Conservation (phyloP, 306 rosid species). For the Malus domestica region ASM211411v1 NC_041791.1:9735001-9735500, state of each 20-base stretch:
- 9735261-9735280: slow-evolving; percentile 96
- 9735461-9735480: slow-evolving; percentile 89
- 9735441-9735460: slow-evolving; percentile 74
- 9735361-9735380: slow-evolving; percentile 74
- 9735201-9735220: slow-evolving; percentile 77
- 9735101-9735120: slow-evolving; percentile 96
- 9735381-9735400: slow-evolving; percentile 86
- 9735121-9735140: slow-evolving; percentile 94
- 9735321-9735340: slow-evolving; percentile 89
- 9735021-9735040: slow-evolving; percentile 98
- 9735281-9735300: slow-evolving; percentile 99
- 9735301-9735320: slow-evolving; percentile 99
- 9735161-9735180: slow-evolving; percentile 88
- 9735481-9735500: slow-evolving; percentile 91
- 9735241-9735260: slow-evolving; percentile 93
- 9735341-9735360: slow-evolving; percentile 66
- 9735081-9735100: slow-evolving; percentile 90
- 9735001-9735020: slow-evolving; percentile 89
- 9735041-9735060: slow-evolving; percentile 72
- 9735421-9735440: slow-evolving; percentile 96
- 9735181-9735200: slow-evolving; percentile 96
- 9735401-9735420: slow-evolving; percentile 66
- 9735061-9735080: slow-evolving; percentile 87
- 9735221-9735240: slow-evolving; percentile 86
- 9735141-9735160: slow-evolving; percentile 66